Evolutionary conservation across 768 basidiomycete species (phyloP), one percentile per base, ranked within the genome.

Genomic region (Phylloporus sp.): DNA sequence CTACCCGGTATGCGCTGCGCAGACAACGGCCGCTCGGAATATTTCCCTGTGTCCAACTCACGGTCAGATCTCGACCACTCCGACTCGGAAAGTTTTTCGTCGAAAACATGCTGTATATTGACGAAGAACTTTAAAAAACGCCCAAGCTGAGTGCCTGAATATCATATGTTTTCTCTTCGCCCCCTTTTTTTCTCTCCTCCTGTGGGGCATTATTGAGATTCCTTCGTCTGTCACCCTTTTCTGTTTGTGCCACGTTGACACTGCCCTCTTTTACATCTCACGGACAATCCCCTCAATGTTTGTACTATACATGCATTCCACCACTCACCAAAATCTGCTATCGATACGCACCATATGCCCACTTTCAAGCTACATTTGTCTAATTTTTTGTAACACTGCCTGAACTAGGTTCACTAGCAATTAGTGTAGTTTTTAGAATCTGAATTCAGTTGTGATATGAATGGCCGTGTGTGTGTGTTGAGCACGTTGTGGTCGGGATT

Each of bases 41-140:
- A 69, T 64, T 69, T 69, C 4, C 68, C 65, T 5, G 68, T 69
- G 26, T 69, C 68, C n/a, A 55, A 69, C 53, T 69, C 68, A 50
- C 65, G 68, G 56, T 69, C 70, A 57, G 70, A 70, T 54, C 59
- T 59, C 20, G 68, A 71, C 10, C 48, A 43, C 48, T 67, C 66
- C 18, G 66, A 68, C 53, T 45, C 58, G 45, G 66, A 67, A 52
- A 28, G 5, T 45, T 56, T 56, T 47, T 44, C 60, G 16, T 58
- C 58, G 49, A 70, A 65, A 42, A 65, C 52, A 40, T 59, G 48
- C 5, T 60, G 58, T 47, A 55, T 54, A 34, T 24, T 59, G 47
- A 47, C 47, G 15, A 57, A 62, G 47, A 66, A 22, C 29, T 8
- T 59, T 18, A 65, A 69, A 63, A 69, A 62, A 36, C 54, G 54